A percentile compares a stretch with the other conserved stretches of the same genome.
Evolutionary conservation across 2,329 filamentous ascomycete genomes (phyloP).

Genomic region (Paramyrothecium sp.): DNA sequence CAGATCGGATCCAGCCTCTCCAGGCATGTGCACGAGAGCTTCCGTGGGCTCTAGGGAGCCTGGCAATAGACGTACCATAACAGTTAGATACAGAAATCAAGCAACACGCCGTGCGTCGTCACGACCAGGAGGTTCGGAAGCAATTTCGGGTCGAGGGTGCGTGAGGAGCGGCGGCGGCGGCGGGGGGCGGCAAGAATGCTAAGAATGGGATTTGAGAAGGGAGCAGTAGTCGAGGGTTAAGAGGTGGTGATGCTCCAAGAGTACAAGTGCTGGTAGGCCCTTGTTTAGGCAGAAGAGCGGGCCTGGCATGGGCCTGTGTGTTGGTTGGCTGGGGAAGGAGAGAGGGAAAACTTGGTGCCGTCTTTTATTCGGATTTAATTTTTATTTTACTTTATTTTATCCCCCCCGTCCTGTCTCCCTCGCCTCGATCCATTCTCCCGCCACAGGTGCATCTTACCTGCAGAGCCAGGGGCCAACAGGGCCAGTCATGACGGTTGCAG

Average conservation of each 20-base stretch:
- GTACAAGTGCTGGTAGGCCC: background rate
- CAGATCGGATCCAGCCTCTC: no score
- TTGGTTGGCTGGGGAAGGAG: background rate
- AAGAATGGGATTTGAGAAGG: background rate
- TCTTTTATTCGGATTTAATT: background rate
- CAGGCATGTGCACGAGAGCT: no score
- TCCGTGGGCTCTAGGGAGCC: background rate
- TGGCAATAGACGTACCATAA: background rate
- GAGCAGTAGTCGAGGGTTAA: background rate
- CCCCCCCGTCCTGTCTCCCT: background rate
- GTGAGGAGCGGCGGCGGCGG: background rate
- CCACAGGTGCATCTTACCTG: background rate
- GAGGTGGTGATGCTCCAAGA: background rate
- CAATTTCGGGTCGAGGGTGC: background rate
- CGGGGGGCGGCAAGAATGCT: no score
- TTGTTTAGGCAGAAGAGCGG: background rate
- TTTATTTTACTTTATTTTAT: no score
- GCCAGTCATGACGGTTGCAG: no score
- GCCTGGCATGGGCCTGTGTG: background rate
- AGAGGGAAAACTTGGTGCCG: background rate
- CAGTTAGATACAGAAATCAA: background rate
- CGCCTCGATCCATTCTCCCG: background rate
- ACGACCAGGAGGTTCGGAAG: background rate
- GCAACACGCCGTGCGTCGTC: background rate
- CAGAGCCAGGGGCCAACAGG: background rate